These are phyloP conservation scores for Podospora pseudoanserina DNA, from an alignment of 495 filamentous ascomycete species.

Conservation along the genomic window DNA sequence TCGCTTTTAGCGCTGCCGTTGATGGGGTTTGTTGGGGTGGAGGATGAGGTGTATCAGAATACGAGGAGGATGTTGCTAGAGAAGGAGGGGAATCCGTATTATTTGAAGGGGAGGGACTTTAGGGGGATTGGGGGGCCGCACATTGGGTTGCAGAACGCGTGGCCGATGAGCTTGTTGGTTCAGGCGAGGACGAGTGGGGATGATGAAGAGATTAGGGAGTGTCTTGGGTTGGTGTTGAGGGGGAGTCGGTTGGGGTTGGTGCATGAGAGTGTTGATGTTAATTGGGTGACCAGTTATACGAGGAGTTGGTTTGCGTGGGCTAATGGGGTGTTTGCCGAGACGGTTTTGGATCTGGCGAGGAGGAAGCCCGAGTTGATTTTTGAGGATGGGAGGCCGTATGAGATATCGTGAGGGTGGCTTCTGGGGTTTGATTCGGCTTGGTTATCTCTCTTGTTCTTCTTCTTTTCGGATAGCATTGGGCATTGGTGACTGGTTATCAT, in stretches of 20 bases:
- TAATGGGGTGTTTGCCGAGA: conserved; percentile 93
- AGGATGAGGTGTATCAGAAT: conserved; percentile 75
- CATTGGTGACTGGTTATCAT: too few relatives aligned
- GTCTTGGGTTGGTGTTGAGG: conserved; percentile 67
- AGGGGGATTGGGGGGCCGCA: conserved; percentile 80
- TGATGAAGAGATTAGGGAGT: conserved; percentile 73
- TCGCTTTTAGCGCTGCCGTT: conserved; percentile 83
- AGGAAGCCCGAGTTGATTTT: conserved; percentile 89
- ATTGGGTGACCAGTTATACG: conserved; percentile 69
- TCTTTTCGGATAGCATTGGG: too few relatives aligned
- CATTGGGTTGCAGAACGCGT: conserved; percentile 83
- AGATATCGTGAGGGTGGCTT: conserved; percentile 18
- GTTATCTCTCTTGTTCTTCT: too few relatives aligned
- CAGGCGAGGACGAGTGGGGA: conserved; percentile 88
- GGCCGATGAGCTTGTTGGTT: conserved; percentile 92
- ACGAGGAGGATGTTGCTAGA: conserved; percentile 87
- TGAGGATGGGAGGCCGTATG: conserved; percentile 51
- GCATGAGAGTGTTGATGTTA: conserved; percentile 90
- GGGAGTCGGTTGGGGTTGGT: conserved; percentile 74
- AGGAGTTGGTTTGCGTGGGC: conserved; percentile 97
- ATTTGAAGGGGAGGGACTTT: conserved; percentile 72
- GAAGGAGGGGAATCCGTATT: conserved; percentile 83
- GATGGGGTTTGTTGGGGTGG: conserved; percentile 70
- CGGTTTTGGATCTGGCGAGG: conserved; percentile 81
- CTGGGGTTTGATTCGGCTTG: too few relatives aligned